Conservation (phyloP, 345 rosid genomes). For the Geranium brycei region DNA sequence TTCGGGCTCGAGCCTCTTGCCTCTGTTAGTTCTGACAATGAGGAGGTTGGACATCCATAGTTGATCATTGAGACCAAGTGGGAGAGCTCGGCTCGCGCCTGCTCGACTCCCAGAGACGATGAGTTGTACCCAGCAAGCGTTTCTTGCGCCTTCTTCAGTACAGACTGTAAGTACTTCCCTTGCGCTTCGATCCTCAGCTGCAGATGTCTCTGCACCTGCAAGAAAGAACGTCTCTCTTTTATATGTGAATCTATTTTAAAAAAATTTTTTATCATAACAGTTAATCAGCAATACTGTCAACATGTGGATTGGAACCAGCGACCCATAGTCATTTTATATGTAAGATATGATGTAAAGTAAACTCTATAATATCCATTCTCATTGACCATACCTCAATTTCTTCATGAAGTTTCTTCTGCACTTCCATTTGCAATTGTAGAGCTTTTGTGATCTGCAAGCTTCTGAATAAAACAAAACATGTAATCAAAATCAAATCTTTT, state of each 20-base stretch:
- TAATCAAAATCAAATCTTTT: constrained; percentile 2
- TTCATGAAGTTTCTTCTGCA: constrained; percentile 77
- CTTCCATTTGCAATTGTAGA: constrained; percentile 86
- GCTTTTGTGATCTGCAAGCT: constrained; percentile 66
- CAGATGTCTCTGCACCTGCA: constrained; percentile 83
- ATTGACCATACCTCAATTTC: constrained; percentile 65
- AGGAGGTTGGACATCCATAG: constrained; percentile 26
- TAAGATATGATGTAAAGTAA: no score
- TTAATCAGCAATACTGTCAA: no score
- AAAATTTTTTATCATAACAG: no score
- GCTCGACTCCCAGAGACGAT: constrained; percentile 46
- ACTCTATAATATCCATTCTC: no score
- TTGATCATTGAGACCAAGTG: constrained; percentile 57
- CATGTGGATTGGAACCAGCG: no score
- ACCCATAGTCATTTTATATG: no score
- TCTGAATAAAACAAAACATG: constrained; percentile 30
- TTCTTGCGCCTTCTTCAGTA: constrained; percentile 79
- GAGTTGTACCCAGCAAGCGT: constrained; percentile 61
- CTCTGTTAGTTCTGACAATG: constrained; percentile 23
- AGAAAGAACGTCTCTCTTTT: neutral
- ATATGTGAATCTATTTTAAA: no score
- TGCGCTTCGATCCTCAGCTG: constrained; percentile 96
- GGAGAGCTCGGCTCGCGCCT: constrained; percentile 63
- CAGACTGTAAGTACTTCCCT: constrained; percentile 82
- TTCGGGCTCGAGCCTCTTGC: constrained; percentile 25